phyloP scores from a whole-genome alignment of 2,329 filamentous ascomycete genomes.

The Pleoardoris graminearum region DNA sequence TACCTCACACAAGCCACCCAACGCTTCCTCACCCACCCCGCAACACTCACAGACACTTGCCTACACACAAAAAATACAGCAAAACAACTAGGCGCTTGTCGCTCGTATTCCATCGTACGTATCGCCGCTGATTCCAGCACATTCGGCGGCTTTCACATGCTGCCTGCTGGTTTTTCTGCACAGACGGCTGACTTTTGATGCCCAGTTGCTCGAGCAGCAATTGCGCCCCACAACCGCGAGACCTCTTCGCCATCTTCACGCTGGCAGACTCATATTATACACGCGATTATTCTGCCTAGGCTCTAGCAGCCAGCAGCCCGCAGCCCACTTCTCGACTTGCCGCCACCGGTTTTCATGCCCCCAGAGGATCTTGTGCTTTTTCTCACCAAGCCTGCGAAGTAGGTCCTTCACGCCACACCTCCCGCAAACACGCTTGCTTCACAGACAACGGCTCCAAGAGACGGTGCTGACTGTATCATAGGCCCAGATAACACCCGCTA shows the following conservation, averaged over 20 bases:
- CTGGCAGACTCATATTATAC: constrained; percentile 35
- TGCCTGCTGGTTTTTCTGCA: constrained; percentile 7
- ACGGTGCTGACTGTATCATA: constrained; percentile 36
- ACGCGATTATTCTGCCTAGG: constrained; percentile 37
- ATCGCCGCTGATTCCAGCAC: neutral
- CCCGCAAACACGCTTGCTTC: neutral
- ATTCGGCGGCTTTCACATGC: neutral
- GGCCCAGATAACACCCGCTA: constrained; percentile 69
- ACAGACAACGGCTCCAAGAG: neutral
- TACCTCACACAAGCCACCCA: constrained; percentile 9
- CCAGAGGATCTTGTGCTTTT: constrained; percentile 87
- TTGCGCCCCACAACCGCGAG: constrained; percentile 11
- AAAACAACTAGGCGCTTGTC: neutral
- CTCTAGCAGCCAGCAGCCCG: constrained; percentile 43
- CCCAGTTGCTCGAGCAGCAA: constrained; percentile 12
- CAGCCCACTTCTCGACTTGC: constrained; percentile 31
- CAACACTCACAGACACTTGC: neutral
- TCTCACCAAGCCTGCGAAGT: constrained; percentile 94
- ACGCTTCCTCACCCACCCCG: neutral
- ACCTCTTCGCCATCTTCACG: constrained; percentile 30
- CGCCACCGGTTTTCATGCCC: constrained; percentile 69
- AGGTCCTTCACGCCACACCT: constrained; percentile 45
- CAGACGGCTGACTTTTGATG: too few species aligned
- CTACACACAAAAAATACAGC: neutral
- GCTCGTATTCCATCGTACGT: constrained; percentile 11